Percentiles rank a stretch among this genome's conserved stretches.
Evolutionary conservation across 1,284 basidiomycete species (phyloP).

Genomic region (Malassezia brasiliensis): DNA sequence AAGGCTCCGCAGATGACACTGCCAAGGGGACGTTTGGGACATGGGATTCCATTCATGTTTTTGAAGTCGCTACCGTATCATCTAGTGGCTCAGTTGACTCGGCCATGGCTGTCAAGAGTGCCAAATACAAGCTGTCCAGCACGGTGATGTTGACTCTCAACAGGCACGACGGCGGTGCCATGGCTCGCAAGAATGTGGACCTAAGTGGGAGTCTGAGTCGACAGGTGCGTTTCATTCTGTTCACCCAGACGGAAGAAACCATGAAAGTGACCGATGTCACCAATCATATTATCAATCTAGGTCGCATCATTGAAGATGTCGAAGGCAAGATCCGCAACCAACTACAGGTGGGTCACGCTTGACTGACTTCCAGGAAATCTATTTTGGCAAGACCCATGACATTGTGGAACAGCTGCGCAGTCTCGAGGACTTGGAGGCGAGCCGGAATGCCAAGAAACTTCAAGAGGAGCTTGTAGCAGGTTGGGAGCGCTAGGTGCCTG

Average conservation of each 20-base stretch:
- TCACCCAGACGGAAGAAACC: slow-evolving; percentile 52
- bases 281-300: slow-evolving; percentile 83
- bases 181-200: slow-evolving; percentile 62
- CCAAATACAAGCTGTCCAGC: slow-evolving; percentile 84
- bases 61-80: slow-evolving; percentile 55
- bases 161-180: slow-evolving; percentile 54
- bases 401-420: slow-evolving; percentile 83
- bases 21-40: slow-evolving; percentile 54
- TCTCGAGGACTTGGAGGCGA: slow-evolving; percentile 72
- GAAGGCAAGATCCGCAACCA: slow-evolving; percentile 97
- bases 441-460: slow-evolving; percentile 68
- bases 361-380: slow-evolving; percentile 59
- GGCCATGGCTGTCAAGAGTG: slow-evolving; percentile 13
- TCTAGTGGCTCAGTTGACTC: neutral
- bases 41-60: slow-evolving; percentile 98
- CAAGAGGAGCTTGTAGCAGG: slow-evolving; percentile 66
- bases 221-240: slow-evolving; percentile 57
- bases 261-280: slow-evolving; percentile 23
- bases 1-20: slow-evolving; percentile 17
- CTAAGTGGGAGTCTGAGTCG: slow-evolving; percentile 93
- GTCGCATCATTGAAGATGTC: slow-evolving; percentile 93
- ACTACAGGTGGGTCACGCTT: slow-evolving; percentile 54
- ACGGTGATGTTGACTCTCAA: slow-evolving; percentile 93
- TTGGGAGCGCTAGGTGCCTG: slow-evolving; percentile 8
- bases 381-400: slow-evolving; percentile 95